Conservation (phyloP, 352 stramenopile species). For the Pythium brachiatum region DNA sequence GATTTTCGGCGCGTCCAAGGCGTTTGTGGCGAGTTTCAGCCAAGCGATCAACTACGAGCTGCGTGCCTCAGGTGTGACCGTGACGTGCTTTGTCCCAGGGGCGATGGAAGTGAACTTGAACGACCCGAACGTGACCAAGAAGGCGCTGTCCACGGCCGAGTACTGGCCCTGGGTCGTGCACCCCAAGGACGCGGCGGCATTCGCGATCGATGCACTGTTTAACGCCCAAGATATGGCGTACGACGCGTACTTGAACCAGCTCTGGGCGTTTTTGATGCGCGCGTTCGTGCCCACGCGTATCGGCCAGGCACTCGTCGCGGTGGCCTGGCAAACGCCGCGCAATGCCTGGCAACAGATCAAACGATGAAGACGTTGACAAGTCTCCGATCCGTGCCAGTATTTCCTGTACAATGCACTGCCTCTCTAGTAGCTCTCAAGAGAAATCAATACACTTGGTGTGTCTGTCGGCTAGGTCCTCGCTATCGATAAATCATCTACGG, state of each 20-base stretch:
- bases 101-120: constrained; percentile 69
- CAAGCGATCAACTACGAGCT: constrained; percentile 79
- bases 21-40: constrained; percentile 71
- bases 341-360: constrained; percentile 32
- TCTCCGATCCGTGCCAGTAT: no score
- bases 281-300: constrained; percentile 39
- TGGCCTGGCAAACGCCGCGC: constrained; percentile 31
- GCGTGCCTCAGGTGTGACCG: constrained; percentile 63
- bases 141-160: constrained; percentile 44
- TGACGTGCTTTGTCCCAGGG: constrained; percentile 77
- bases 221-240: constrained; percentile 42
- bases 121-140: constrained; percentile 32
- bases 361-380: not conserved
- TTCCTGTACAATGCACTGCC: no score
- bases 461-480: no score
- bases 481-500: no score
- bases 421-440: no score
- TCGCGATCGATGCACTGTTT: constrained; percentile 63
- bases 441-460: no score
- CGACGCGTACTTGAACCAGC: constrained; percentile 43
- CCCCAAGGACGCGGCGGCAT: constrained; percentile 39
- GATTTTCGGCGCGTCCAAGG: constrained; percentile 80
- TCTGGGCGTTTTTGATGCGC: constrained; percentile 32
- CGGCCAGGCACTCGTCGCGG: constrained; percentile 35
- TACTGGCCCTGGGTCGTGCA: constrained; percentile 31